phyloP scores from a whole-genome alignment of 768 basidiomycete species.

The Tulasnella sp. region DNA sequence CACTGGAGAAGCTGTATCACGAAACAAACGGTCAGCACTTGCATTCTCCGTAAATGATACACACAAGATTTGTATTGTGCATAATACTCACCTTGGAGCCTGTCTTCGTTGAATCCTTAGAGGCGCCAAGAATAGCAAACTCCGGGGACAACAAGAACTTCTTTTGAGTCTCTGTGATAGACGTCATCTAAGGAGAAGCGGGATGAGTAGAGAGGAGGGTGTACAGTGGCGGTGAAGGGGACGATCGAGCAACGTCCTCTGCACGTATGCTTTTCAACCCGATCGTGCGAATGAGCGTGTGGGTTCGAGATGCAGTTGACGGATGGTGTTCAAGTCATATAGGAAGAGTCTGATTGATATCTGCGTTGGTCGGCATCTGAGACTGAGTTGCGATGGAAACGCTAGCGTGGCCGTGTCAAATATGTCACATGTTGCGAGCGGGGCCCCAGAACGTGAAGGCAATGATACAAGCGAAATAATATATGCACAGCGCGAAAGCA shows the following conservation, averaged over 20 bases:
- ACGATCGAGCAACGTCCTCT: no score
- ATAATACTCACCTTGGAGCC: constrained; percentile 51
- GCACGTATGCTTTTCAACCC: background rate
- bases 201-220: background rate
- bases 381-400: no score
- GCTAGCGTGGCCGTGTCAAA: no score
- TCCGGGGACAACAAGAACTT: constrained; percentile 4
- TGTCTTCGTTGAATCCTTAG: constrained; percentile 65
- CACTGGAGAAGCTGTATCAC: constrained; percentile 68
- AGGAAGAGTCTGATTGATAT: no score
- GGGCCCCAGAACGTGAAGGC: no score
- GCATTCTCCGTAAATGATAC: background rate
- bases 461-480: no score
- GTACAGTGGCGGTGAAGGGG: background rate
- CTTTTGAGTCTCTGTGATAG: background rate
- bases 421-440: no score
- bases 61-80: background rate
- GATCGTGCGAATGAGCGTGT: background rate
- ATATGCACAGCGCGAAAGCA: no score
- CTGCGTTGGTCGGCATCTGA: no score
- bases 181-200: background rate
- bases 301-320: no score
- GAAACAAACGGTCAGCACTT: constrained; percentile 4
- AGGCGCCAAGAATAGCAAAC: constrained; percentile 77
- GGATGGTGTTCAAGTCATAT: no score